Evolutionary conservation across 768 basidiomycete genomes (phyloP).

Genomic region (Suillus alpinus): DNA sequence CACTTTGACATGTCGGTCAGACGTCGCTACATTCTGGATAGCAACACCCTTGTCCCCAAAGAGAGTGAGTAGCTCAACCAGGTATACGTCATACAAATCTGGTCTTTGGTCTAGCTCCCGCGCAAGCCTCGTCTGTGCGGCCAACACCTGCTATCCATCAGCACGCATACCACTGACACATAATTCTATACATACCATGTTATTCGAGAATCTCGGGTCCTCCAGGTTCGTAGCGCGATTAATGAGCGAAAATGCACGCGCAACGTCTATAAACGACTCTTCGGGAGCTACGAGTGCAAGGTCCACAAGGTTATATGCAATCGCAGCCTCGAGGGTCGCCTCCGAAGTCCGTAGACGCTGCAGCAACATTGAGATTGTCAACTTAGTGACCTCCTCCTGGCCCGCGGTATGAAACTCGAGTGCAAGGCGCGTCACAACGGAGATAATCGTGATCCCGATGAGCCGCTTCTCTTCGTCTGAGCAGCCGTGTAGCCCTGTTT

Average conservation of each 20-base stretch:
- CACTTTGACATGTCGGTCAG: slow-evolving; percentile 68
- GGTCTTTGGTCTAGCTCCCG: slow-evolving; percentile 71
- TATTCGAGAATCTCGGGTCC: slow-evolving; percentile 85
- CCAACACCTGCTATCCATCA: slow-evolving; percentile 57
- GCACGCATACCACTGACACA: background rate
- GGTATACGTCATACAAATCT: slow-evolving; percentile 75
- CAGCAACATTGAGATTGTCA: slow-evolving; percentile 90
- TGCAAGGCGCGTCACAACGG: slow-evolving; percentile 83
- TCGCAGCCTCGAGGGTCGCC: slow-evolving; percentile 85
- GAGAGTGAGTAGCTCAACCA: slow-evolving; percentile 80
- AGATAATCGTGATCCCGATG: slow-evolving; percentile 88
- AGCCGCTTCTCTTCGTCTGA: slow-evolving; percentile 84
- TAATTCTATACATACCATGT: slow-evolving; percentile 57
- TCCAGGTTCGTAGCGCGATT: slow-evolving; percentile 86
- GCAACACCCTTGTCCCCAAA: slow-evolving; percentile 91
- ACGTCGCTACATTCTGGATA: slow-evolving; percentile 77
- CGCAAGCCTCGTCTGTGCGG: slow-evolving; percentile 87
- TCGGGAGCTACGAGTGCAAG: slow-evolving; percentile 81
- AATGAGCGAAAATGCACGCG: slow-evolving; percentile 79
- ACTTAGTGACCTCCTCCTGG: slow-evolving; percentile 81
- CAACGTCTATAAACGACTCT: slow-evolving; percentile 77
- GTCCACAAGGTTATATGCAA: slow-evolving; percentile 89
- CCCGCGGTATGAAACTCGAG: slow-evolving; percentile 62
- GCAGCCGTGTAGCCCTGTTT: slow-evolving; percentile 60
- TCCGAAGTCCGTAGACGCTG: slow-evolving; percentile 85